Evolutionary conservation across 495 filamentous ascomycete genomes (phyloP), one percentile per base, ranked within the genome.

Genomic region (Melanomma pulvis-pyrius): DNA sequence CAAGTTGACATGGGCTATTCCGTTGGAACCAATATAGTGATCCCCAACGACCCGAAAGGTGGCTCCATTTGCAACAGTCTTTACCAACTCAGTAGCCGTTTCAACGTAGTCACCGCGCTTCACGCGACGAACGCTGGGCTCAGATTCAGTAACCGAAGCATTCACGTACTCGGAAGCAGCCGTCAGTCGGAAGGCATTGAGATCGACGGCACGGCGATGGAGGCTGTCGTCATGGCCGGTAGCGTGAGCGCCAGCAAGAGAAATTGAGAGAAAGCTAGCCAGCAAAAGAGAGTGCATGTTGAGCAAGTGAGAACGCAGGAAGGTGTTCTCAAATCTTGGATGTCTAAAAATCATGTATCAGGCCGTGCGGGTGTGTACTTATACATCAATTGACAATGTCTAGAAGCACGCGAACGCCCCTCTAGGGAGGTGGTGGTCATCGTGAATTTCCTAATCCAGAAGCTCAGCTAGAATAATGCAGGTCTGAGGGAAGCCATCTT

Each of bases 1-100:
- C 73, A 83, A 83, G 68, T 82, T 75, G 61, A 83, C 78, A 65
- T 84, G 82, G 6, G 77, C 77, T 58, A 83, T 74, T 2, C 82
- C 82, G 46, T 82, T 81, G 54, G 70, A 74, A 21, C 74, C 74
- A 29, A 78, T 73, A 21, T 81, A 82, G 68, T 79, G 77, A 61
- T 79, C 72, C 12, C 79, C 71, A 17, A 78, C 77, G 11, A 80
- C 50, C 28, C 76, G 75, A 71, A 82, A 81, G 12, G 71, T 68
- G 19, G 73, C 61, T 41, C 54, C 59, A 12, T 69, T 69, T 0
- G 66, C 63, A 52, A 69, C 53, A 1, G 21, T 22, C 46, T 73
- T 75, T n/a, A 76, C 26, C 53, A 74, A 59, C 19, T 71, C 58
- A 15, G 51, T 65, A 3, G 74, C 74, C 25, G 66, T 67, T 3